phyloP scores from a whole-genome alignment of 73 alveolate species.

The Paramecium octaurelia region DNA sequence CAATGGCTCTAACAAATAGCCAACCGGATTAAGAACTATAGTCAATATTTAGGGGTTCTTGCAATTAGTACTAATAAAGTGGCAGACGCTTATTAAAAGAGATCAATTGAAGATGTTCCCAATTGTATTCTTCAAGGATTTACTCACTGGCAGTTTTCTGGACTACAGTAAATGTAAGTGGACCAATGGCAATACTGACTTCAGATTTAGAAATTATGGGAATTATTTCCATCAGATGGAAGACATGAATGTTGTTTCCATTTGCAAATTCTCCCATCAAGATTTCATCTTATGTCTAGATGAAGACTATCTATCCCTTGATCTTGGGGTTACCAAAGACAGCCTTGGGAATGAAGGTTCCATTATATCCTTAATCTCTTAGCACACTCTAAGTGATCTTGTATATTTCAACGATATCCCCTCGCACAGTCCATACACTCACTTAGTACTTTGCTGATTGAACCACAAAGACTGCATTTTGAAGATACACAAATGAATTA shows the following conservation, averaged over 20 bases:
- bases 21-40: not conserved
- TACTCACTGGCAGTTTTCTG: not conserved
- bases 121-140: not conserved
- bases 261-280: conserved; percentile 22
- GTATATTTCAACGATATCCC: not conserved
- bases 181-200: not conserved
- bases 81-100: not conserved
- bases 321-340: not conserved
- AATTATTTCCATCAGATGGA: not conserved
- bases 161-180: not conserved
- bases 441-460: not conserved
- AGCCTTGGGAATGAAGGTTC: not conserved
- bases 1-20: conserved; percentile 6
- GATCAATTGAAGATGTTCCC: not conserved
- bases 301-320: not conserved
- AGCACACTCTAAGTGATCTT: not conserved
- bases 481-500: not conserved
- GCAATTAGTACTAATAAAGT: not conserved
- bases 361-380: not conserved
- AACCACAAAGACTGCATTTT: not conserved
- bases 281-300: not conserved
- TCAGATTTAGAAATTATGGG: not conserved
- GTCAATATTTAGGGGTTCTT: conserved; percentile 14
- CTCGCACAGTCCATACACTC: not conserved
- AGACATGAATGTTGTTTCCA: not conserved